Base-by-base conservation (phyloP, 148 eudicot species). In the Pouteria glomerata region DNA sequence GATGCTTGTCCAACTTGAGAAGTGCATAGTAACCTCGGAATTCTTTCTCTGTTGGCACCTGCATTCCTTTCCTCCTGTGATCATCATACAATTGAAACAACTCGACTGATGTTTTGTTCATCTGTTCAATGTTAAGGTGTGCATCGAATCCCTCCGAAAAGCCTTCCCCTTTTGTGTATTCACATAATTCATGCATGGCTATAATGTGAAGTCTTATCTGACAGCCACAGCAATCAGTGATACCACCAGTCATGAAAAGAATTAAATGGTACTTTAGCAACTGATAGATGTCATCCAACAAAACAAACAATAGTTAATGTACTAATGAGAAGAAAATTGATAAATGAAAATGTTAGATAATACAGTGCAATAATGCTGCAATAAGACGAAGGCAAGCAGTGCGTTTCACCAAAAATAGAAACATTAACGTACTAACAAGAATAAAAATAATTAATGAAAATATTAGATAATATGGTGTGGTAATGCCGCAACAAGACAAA, bases 21-120 rank as follows among this genome's bases (percentile, higher is more conserved):
- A 95, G 96, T 68, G 99, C 97, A 83, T 95, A 95, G 80, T 95
- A 95, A 66, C 97, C 99, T 77, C 99, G 87, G 73, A 95, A 95
- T 82, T 95, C 99, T 76, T 86, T 85, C 72, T 95, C 99, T 34
- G 94, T 84, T 39, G 89, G 88, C 73, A 92, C 85, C 57, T 79
- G 48, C 35, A 86, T 79, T 74, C 97, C 99, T 76, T 79, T 92
- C 84, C 90, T 95, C 74, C 97, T 83, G 82, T 95, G 97, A 74
- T 95, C 97, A 68, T 95, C 99, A 75, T 95, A 95, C 80, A 95
- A 62, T 73, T 95, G 99, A 77, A 95, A 95, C 63, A 92, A 80
- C 74, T 92, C 99, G 64, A 95, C 99, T 45, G 97, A 95, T 73
- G 99, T 87, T 86, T 92, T 95, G 77, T 95, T 92, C 99, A 95